phyloP scores from a whole-genome alignment of 768 basidiomycete species.

The Cystobasidiopsis lactophilus region DNA sequence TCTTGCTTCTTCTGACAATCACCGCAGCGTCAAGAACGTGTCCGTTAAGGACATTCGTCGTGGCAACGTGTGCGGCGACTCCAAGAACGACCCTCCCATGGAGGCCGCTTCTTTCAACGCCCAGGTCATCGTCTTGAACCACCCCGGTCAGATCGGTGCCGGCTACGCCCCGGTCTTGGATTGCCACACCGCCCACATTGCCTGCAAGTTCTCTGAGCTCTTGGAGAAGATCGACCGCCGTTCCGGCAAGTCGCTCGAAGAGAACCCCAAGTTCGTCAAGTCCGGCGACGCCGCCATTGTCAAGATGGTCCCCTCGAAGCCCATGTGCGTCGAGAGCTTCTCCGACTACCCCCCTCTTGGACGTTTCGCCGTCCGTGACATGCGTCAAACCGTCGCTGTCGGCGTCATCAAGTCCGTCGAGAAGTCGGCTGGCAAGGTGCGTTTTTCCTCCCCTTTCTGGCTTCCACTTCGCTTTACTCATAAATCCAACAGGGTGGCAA shows the following conservation, averaged over 20 bases:
- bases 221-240: constrained; percentile 99
- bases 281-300: constrained; percentile 98
- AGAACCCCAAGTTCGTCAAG: constrained; percentile 89
- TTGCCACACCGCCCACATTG: constrained; percentile 94
- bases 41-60: constrained; percentile 99
- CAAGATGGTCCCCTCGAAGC: constrained; percentile 33
- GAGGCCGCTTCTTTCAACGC: constrained; percentile 98
- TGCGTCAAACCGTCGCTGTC: constrained; percentile 75
- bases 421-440: constrained; percentile 71
- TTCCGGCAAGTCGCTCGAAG: constrained; percentile 78
- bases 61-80: constrained; percentile 98
- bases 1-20: background rate
- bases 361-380: constrained; percentile 98
- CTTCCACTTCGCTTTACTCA: background rate
- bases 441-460: constrained; percentile 23
- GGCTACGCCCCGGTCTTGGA: constrained; percentile 98
- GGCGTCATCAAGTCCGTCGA: constrained; percentile 83
- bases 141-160: constrained; percentile 98
- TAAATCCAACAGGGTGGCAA: constrained; percentile 12
- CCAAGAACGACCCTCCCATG: constrained; percentile 99
- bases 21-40: constrained; percentile 49
- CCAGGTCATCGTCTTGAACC: constrained; percentile 99
- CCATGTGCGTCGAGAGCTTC: constrained; percentile 21
- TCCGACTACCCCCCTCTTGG: constrained; percentile 79
- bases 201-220: constrained; percentile 65